These are phyloP conservation scores for Pseudonitzschia pungens DNA, from an alignment of 108 stramenopile species.

Conservation along the genomic window DNA sequence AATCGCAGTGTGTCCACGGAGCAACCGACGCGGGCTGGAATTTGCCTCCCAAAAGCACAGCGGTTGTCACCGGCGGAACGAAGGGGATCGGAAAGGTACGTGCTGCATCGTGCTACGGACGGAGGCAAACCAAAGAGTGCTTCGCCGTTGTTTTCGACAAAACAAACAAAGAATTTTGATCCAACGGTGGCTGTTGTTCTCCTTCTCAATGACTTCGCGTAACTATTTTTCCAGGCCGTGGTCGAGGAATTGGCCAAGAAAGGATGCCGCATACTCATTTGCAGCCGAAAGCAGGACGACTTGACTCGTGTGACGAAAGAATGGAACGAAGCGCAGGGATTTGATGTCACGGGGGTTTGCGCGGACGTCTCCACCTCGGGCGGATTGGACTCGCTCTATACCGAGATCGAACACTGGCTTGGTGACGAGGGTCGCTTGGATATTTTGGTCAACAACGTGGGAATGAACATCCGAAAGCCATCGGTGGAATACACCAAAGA, in stretches of 20 bases:
- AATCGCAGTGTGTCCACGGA: background rate
- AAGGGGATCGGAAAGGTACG: conserved; percentile 72
- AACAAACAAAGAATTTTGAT: no score
- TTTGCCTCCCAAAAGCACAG: conserved; percentile 47
- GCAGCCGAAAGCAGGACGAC: conserved; percentile 64
- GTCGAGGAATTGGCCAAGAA: conserved; percentile 54
- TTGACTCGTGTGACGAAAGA: conserved; percentile 51
- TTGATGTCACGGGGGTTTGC: conserved; percentile 58
- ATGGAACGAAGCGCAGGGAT: conserved; percentile 65
- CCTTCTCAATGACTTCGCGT: no score
- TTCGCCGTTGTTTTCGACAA: no score
- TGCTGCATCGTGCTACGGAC: background rate
- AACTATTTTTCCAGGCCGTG: conserved; percentile 22
- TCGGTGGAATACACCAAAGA: conserved; percentile 86
- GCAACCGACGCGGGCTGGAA: conserved; percentile 27
- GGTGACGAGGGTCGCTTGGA: conserved; percentile 59
- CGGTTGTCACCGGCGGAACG: conserved; percentile 86
- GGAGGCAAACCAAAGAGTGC: no score
- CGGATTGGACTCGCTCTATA: conserved; percentile 51
- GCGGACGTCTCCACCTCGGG: conserved; percentile 74
- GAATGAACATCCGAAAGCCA: conserved; percentile 85
- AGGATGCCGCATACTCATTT: conserved; percentile 64
- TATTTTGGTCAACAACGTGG: conserved; percentile 96
- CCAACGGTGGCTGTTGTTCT: no score
- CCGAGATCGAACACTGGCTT: conserved; percentile 46